A percentile compares a stretch with the other conserved stretches of the same genome.
phyloP scores from a whole-genome alignment of 2,329 filamentous ascomycete species.

The Leptodontidium sp. region DNA sequence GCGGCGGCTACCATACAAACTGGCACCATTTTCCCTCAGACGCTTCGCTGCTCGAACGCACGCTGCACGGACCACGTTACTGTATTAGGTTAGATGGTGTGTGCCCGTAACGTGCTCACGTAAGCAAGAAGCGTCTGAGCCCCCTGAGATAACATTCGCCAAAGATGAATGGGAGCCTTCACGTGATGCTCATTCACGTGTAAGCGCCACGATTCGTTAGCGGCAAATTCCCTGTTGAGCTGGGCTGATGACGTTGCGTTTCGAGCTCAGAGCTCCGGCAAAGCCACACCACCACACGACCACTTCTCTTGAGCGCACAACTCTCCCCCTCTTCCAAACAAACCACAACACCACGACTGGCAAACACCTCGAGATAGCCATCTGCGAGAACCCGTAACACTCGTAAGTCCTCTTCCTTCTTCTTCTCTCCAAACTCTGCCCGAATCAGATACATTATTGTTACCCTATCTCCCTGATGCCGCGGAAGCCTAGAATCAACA shows the following conservation, averaged over 20 bases:
- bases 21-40: too few species aligned
- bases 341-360: constrained; percentile 15
- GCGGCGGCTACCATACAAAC: too few species aligned
- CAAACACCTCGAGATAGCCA: not conserved
- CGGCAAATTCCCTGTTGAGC: constrained; percentile 20
- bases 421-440: not conserved
- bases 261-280: constrained; percentile 19
- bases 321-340: constrained; percentile 10
- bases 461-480: not conserved
- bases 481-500: constrained; percentile 22
- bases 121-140: too few species aligned
- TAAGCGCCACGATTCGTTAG: not conserved
- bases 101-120: too few species aligned
- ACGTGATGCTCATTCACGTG: constrained; percentile 2
- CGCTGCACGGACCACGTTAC: too few species aligned
- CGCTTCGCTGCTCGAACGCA: too few species aligned
- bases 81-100: too few species aligned
- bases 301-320: not conserved
- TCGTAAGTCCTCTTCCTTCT: constrained; percentile 2
- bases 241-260: constrained; percentile 24
- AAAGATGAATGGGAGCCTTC: not conserved
- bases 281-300: constrained; percentile 21
- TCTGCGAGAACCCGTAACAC: constrained; percentile 14
- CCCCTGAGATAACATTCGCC: not conserved
- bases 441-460: constrained; percentile 1